These are phyloP conservation scores for Hirsutella rhossiliensis DNA, from an alignment of 2,329 filamentous ascomycete species.

Conservation along the genomic window DNA sequence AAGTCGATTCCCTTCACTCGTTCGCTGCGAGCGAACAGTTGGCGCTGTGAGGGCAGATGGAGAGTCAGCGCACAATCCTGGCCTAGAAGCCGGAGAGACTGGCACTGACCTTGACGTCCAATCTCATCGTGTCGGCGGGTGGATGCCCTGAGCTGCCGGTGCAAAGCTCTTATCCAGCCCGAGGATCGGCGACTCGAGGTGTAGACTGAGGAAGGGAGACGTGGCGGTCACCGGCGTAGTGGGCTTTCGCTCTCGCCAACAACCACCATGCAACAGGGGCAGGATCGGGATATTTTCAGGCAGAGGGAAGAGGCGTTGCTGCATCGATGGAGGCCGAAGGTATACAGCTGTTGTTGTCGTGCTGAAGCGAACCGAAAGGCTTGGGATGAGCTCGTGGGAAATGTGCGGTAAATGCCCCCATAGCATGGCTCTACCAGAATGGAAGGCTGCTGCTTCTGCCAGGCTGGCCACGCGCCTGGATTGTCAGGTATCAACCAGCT, in stretches of 20 bases:
- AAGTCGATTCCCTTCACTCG: conserved; percentile 97
- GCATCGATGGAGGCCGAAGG: neutral
- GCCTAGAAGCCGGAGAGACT: too few relatives aligned
- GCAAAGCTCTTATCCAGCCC: neutral
- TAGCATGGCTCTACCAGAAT: neutral
- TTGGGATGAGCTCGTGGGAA: neutral
- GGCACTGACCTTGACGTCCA: conserved; percentile 31
- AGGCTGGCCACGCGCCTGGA: conserved; percentile 7
- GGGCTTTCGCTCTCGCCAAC: neutral
- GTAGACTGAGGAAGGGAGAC: too few relatives aligned
- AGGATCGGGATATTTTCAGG: neutral
- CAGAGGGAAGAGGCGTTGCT: neutral
- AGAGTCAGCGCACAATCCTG: neutral
- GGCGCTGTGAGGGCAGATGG: conserved; percentile 21
- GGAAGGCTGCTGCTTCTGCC: conserved; percentile 4
- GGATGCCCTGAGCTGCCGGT: neutral
- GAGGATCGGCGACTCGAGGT: too few relatives aligned
- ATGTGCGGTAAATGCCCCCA: neutral
- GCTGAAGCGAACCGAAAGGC: neutral
- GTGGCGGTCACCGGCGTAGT: neutral
- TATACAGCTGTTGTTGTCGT: too few relatives aligned
- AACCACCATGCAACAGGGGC: too few relatives aligned
- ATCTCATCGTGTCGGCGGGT: conserved; percentile 21
- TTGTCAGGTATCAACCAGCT: conserved; percentile 7
- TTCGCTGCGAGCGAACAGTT: conserved; percentile 66